Evolutionary conservation across 495 filamentous ascomycete species (phyloP), one percentile per base, ranked within the genome.

Genomic region (Penicillium psychrofluorescens): DNA sequence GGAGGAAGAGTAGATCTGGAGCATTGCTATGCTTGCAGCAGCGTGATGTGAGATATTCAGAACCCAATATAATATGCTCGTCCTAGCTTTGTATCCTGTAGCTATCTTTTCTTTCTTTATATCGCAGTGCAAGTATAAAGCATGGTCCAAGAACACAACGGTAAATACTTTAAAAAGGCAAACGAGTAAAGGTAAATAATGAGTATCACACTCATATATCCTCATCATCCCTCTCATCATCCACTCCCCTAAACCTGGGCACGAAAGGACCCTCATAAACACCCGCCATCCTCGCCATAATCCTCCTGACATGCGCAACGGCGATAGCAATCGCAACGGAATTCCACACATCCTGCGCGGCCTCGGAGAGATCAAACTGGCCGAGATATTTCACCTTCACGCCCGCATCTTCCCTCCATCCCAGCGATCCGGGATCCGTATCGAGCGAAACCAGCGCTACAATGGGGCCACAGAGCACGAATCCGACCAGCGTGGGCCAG

Each of bases 1-100:
- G 59, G 92, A 96, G 68, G 89, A 94, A 50, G 88, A 74, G 59
- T 51, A 41, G 38, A 30, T 40, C 22, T 22, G 22, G 22, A 22
- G 22, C 22, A 4, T 22, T 22, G 22, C 22, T 22, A 22, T 22
- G 22, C 4, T 16, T 16, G 15, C 15, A 16, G 22, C 22, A 22
- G 22, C 22, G 22, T 22, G 22, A 4, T 6, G 22, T 22, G 22
- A 22, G 22, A 22, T 4, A 22, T 6, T 22, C 22, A 22, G 22
- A 22, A 22, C 22, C 22, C 22, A 22, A 22, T 22, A 22, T 22
- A 22, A 22, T 22, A 22, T 22, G 22, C 22, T 22, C 22, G 6
- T 22, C 6, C 6, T 22, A 6, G 22, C 22, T 22, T 22, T 22
- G 22, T 22, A 22, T 22, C 2, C 22, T 4, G 22, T 22, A 6